A percentile compares a stretch with the other conserved stretches of the same genome.
Conservation (phyloP, 768 basidiomycete species). For the Rhodotorula graminis region DNA sequence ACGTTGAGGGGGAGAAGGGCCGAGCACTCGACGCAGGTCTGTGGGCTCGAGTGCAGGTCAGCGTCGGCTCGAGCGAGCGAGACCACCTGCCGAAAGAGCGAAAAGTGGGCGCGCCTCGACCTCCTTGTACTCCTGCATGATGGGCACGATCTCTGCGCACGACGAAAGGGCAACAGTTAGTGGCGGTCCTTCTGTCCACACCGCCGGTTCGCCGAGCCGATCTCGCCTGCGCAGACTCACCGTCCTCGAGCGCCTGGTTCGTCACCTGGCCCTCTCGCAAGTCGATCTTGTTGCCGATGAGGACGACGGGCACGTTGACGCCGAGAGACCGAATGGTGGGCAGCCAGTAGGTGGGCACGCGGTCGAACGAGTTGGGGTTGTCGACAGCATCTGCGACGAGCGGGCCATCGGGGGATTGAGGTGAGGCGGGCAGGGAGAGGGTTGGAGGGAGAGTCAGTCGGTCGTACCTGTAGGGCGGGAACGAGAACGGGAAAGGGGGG, state of each 20-base stretch:
- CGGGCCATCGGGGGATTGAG: background rate
- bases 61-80: background rate
- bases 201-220: no score
- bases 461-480: no score
- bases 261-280: conserved; percentile 86
- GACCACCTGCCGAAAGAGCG: background rate
- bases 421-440: no score
- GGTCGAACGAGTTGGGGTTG: conserved; percentile 91
- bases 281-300: conserved; percentile 98
- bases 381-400: conserved; percentile 60
- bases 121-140: conserved; percentile 96
- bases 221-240: conserved; percentile 16
- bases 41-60: background rate
- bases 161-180: no score
- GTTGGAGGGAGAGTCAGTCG: background rate
- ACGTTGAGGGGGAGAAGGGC: conserved; percentile 50
- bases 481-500: background rate
- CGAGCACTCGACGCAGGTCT: conserved; percentile 85
- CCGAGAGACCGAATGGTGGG: conserved; percentile 90
- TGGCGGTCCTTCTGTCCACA: no score
- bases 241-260: conserved; percentile 86
- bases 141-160: conserved; percentile 67
- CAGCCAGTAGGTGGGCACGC: conserved; percentile 97
- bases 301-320: conserved; percentile 95
- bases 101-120: conserved; percentile 23